Base-by-base conservation (phyloP, 1,284 basidiomycete species). In the Cutaneotrichosporon sp. region DNA sequence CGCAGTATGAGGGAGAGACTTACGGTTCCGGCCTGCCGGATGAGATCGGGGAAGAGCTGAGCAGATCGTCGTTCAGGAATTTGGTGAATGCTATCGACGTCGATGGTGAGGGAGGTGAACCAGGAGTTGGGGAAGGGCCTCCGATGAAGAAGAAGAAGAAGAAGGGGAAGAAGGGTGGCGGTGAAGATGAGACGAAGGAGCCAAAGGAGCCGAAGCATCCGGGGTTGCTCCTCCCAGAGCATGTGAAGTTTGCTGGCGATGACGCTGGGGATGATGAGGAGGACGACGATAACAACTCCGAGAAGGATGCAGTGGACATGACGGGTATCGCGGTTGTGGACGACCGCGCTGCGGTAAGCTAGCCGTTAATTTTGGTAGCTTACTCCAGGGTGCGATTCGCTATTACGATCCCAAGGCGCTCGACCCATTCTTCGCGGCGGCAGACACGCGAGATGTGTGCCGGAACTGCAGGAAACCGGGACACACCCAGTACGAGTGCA, bases 381-480 rank as follows among this genome's bases (percentile, higher is more conserved):
- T 11, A 51, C 46, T 41, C 5, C 25, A 69, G 67, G 70, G 68
- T 12, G 63, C 60, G 0, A 46, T 54, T 17, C 52, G 71, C 6
- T 73, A 73, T 54, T 73, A 68, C 50, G 64, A 66, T 39, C 55
- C 59, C 3, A 50, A 35, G 20, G 52, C 57, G 16, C 55, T 54
- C 12, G 66, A 62, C n/a, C 64, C 69, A 0, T 73, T 73, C 47
- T 50, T 71, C 10, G 68, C 67, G n/a, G 61, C 61, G 3, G 70
- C 70, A 2, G 68, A 71, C 45, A 63, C 64, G 37, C 59, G 60
- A 20, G 63, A 64, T 44, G 58, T 73, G n/a, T 73, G 71, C 47
- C 59, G 60, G 25, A 65, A 64, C 24, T 73, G 71, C 49, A 71
- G 72, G 51, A 44, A 55, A 27, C 67, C 71, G 4, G 71, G 71